These are phyloP conservation scores for Fusarium haematococcum DNA, from an alignment of 2,329 filamentous ascomycete species.

Conservation along the genomic window DNA sequence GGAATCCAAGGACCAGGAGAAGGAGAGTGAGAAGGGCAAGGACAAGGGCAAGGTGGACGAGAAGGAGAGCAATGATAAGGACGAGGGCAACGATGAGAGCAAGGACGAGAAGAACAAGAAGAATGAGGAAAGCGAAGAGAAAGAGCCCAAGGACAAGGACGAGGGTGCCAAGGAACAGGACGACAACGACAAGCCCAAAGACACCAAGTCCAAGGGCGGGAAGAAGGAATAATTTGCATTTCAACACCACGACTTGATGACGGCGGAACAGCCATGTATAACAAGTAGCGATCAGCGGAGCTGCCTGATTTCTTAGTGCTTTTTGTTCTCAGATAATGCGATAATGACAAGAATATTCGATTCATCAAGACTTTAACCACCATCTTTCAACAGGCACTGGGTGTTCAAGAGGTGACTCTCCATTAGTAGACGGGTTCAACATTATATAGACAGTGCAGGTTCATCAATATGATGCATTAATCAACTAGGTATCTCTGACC, in stretches of 20 bases:
- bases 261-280: not conserved
- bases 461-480: conserved; percentile 46
- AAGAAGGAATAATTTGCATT: conserved; percentile 23
- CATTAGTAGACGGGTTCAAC: not conserved
- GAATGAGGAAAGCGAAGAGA: conserved; percentile 34
- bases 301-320: conserved; percentile 4
- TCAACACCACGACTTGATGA: not conserved
- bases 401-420: not conserved
- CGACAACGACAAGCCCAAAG: conserved; percentile 25
- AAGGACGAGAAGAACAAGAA: conserved; percentile 18
- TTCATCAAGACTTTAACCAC: conserved; percentile 5
- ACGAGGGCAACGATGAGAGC: not conserved
- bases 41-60: conserved; percentile 21
- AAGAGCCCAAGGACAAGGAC: conserved; percentile 39
- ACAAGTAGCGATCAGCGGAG: conserved; percentile 25
- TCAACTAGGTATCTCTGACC: conserved; percentile 44
- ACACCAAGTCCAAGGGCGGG: not conserved
- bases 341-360: conserved; percentile 12
- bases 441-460: not conserved
- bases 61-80: conserved; percentile 21
- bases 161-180: conserved; percentile 35
- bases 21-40: conserved; percentile 28
- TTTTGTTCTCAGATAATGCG: conserved; percentile 8
- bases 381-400: not conserved
- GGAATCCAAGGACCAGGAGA: conserved; percentile 31